Conservation (phyloP, 2,329 filamentous ascomycete genomes). For the Zasmidium citrigriseum region DNA sequence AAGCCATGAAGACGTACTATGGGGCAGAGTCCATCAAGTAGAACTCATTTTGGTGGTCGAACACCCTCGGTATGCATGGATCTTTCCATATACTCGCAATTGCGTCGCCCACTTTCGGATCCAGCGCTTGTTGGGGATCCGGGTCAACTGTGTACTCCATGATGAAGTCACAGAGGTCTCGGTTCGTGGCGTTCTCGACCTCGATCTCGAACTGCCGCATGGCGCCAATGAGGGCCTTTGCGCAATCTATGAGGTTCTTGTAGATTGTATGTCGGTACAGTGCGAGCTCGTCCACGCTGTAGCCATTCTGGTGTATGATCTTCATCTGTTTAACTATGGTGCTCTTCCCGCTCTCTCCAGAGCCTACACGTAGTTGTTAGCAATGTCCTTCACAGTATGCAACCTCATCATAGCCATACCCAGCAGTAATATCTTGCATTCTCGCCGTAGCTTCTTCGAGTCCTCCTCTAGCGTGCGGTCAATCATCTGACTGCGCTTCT, state of each 20-base stretch:
- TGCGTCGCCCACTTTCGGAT: constrained; percentile 77
- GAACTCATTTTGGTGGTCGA: constrained; percentile 96
- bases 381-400: neutral
- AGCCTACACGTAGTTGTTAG: constrained; percentile 60
- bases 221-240: constrained; percentile 85
- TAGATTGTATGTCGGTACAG: constrained; percentile 96
- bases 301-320: constrained; percentile 98
- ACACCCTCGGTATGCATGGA: constrained; percentile 74
- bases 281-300: constrained; percentile 88
- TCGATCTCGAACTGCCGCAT: constrained; percentile 91
- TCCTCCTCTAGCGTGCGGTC: constrained; percentile 94
- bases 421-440: constrained; percentile 97
- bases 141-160: constrained; percentile 87
- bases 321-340: constrained; percentile 99
- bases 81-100: constrained; percentile 90
- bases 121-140: constrained; percentile 82
- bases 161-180: constrained; percentile 75
- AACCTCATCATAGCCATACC: constrained; percentile 59
- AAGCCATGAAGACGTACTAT: constrained; percentile 62
- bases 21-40: constrained; percentile 99
- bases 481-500: constrained; percentile 95
- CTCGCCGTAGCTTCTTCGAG: constrained; percentile 84
- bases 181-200: constrained; percentile 70
- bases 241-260: constrained; percentile 97
- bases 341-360: constrained; percentile 97